Base-by-base conservation (phyloP, 2,329 filamentous ascomycete species). In the Acarospora socialis region DNA sequence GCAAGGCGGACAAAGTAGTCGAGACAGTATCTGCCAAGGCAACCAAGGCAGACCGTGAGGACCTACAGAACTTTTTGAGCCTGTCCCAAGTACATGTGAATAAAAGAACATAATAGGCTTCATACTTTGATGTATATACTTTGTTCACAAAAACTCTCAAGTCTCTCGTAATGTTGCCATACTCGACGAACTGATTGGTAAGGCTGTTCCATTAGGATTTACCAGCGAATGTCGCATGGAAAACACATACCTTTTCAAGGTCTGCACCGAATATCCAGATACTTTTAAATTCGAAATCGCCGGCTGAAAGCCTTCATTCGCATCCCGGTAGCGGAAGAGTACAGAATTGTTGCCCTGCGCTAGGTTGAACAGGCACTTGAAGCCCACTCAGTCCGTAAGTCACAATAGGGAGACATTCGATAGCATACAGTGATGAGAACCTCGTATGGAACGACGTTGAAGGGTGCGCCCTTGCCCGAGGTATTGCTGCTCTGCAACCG, bases 161-260 rank as follows among this genome's bases (percentile, higher is more conserved):
- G 5, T 17, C n/a, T 23, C 30, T 38, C 10, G 26, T 36, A 22
- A 26, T 30, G n/a, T 36, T 43, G 21, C 40, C 40, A 27, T 34
- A 32, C 6, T 32, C 25, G 16, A 36, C 17, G 14, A 39, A 34
- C 4, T n/a, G 20, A 18, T 13, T 13, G 14, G 28, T 29, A 4
- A 43, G 23, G 31, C 32, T 34, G 8, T n/a, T n/a, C n/a, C n/a
- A n/a, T n/a, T n/a, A n/a, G n/a, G n/a, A n/a, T n/a, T n/a, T n/a
- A n/a, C n/a, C n/a, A n/a, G n/a, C n/a, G n/a, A n/a, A n/a, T n/a
- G n/a, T n/a, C n/a, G n/a, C n/a, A n/a, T n/a, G n/a, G n/a, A n/a
- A 15, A 25, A 25, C 12, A 4, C 23, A 4, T 25, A 25, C 23
- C 23, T 25, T n/a, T 34, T 17, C 18, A 41, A 29, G 3, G 24